Evolutionary conservation across 495 filamentous ascomycete genomes (phyloP), one percentile per base, ranked within the genome.

Genomic region (Tuber microsphaerosporum): DNA sequence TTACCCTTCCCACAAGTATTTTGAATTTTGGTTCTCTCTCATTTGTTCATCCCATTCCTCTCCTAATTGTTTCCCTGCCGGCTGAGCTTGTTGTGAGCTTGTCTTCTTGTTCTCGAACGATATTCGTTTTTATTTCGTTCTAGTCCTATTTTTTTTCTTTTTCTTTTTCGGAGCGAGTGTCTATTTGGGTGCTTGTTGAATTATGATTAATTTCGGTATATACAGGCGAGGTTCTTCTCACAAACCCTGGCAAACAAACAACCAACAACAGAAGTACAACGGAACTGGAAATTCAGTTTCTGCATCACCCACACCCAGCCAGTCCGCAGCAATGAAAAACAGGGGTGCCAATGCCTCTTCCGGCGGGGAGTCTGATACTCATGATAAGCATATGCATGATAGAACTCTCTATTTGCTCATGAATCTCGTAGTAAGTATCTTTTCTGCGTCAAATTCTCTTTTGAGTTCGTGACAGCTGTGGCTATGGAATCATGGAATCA

Each of bases 351-450:
- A 86, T 81, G n/a, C 73, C 61, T 43, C 75, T 61, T 44, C 75
- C 14, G 77, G 76, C 19, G 80, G 81, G 17, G 89, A 90, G 75
- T 85, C 86, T 41, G 88, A 86, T 75, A 88, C 87, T 7, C 82
- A 88, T 20, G 91, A 92, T 75, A 88, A 86, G 75, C 89, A 90
- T 81, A 86, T 89, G 34, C 88, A 91, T 82, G 90, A 92, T 80
- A 87, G 91, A 73, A 86, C 91, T 20, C 79, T 90, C 65, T 92
- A 88, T 83, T 81, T 92, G 37, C 81, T 92, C 31, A 88, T 88
- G 42, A 89, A 88, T 76, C 88, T 89, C 71, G 87, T 88, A 77
- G 91, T 92, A 87, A 83, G 89, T 85, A 73, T 68, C 12, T 65
- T 34, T 65, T 65, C 56, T 34, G 7, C 7, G 14, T 19, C 48